A percentile compares a stretch with the other conserved stretches of the same genome.
Conservation (phyloP, 306 rosid genomes). For the Sicyos baderoa region DNA sequence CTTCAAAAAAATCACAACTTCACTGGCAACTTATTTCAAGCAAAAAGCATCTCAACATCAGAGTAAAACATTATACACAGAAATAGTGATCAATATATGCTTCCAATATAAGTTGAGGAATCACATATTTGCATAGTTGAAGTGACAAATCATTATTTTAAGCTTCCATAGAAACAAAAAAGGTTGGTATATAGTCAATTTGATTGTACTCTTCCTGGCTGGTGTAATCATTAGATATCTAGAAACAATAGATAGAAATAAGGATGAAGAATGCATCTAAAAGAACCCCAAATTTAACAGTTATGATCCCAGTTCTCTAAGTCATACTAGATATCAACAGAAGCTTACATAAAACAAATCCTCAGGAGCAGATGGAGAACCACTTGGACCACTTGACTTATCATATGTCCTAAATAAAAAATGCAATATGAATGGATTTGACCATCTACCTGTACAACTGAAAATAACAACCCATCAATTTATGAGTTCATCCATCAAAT, state of each 20-base stretch:
- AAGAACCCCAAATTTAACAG: neutral
- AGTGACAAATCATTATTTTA: neutral
- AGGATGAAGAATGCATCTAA: neutral
- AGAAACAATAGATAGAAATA: neutral
- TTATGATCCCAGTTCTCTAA: neutral
- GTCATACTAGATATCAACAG: neutral
- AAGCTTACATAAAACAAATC: slow-evolving; percentile 13
- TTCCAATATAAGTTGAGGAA: neutral
- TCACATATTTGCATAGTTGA: neutral
- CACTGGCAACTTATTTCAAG: neutral
- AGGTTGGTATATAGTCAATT: neutral
- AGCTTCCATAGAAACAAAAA: neutral
- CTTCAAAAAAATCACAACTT: too few relatives aligned
- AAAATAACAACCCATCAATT: slow-evolving; percentile 1
- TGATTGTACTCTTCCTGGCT: neutral
- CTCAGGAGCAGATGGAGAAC: neutral
- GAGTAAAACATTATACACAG: neutral
- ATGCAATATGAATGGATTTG: slow-evolving; percentile 15
- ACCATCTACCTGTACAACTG: slow-evolving; percentile 26
- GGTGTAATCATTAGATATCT: neutral
- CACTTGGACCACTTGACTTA: neutral
- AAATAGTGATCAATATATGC: neutral
- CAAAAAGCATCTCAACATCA: neutral
- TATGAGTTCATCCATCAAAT: neutral
- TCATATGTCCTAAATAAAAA: slow-evolving; percentile 6